phyloP scores from a whole-genome alignment of 1,284 basidiomycete genomes.

The Waitea zeae region DNA sequence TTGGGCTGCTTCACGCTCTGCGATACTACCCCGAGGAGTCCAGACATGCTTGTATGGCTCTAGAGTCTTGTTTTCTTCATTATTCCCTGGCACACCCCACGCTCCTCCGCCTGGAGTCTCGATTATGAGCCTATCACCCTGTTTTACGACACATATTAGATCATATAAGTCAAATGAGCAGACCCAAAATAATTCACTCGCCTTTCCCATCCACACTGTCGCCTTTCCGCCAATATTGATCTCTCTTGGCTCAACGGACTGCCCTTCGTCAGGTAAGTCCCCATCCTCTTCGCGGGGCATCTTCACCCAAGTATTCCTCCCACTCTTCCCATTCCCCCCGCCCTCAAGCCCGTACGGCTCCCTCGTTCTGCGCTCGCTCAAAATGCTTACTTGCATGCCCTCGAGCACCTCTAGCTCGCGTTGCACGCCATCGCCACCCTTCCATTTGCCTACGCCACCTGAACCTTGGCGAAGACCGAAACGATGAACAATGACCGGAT shows the following conservation, averaged over 20 bases:
- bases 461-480: conserved; percentile 70
- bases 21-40: conserved; percentile 2
- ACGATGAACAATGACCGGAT: conserved; percentile 72
- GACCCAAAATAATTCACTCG: background rate
- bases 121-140: conserved; percentile 61
- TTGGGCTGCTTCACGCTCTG: conserved; percentile 2
- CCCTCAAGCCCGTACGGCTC: conserved; percentile 87
- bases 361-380: conserved; percentile 77
- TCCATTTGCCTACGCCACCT: conserved; percentile 64
- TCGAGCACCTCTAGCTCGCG: conserved; percentile 83
- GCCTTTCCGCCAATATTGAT: conserved; percentile 91
- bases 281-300: conserved; percentile 52
- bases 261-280: conserved; percentile 25
- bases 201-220: conserved; percentile 70
- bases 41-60: conserved; percentile 5
- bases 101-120: conserved; percentile 91
- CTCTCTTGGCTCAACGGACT: conserved; percentile 25
- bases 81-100: conserved; percentile 46
- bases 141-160: no score
- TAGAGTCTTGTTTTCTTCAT: conserved; percentile 12
- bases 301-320: conserved; percentile 86
- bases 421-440: conserved; percentile 78
- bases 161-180: background rate
- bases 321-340: conserved; percentile 59
- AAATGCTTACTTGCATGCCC: conserved; percentile 72